A percentile compares a stretch with the other conserved stretches of the same genome.
Conservation (phyloP, 2,329 filamentous ascomycete species). For the Talaromyces marneffei region DNA sequence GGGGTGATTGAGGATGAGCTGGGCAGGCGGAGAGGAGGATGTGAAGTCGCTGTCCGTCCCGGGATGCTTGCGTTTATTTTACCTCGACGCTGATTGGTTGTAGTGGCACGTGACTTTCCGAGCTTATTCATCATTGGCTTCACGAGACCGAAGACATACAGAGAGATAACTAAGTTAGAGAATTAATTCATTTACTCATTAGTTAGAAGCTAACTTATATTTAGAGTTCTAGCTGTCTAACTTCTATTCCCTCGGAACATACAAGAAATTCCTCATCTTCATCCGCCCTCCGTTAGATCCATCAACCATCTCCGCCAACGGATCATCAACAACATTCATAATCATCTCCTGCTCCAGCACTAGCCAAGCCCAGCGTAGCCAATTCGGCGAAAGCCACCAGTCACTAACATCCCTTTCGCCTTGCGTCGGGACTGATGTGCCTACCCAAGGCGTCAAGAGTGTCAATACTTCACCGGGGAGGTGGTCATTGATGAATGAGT, state of each 20-base stretch:
- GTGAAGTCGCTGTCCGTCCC: conserved; percentile 1
- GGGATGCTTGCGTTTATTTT: conserved; percentile 26
- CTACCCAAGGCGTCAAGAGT: background rate
- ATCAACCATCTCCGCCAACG: conserved; percentile 25
- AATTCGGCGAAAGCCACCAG: conserved; percentile 34
- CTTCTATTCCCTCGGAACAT: conserved; percentile 28
- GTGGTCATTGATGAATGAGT: conserved; percentile 21
- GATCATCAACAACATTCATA: conserved; percentile 31
- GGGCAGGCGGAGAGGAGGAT: conserved; percentile 8
- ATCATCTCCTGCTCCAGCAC: conserved; percentile 37
- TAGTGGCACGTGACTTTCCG: conserved; percentile 23
- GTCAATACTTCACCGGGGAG: conserved; percentile 10
- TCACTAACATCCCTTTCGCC: conserved; percentile 17
- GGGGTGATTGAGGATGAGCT: conserved; percentile 13
- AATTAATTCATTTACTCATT: too few species aligned
- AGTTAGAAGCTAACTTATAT: background rate
- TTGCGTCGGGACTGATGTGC: background rate
- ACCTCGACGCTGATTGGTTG: conserved; percentile 31
- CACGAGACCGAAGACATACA: too few species aligned
- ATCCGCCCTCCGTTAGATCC: background rate
- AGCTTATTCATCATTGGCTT: background rate
- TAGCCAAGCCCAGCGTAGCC: conserved; percentile 41
- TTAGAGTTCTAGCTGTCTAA: background rate
- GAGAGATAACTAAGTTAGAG: too few species aligned
- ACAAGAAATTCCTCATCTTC: conserved; percentile 30